Base-by-base conservation (phyloP, 1,284 basidiomycete genomes). In the Pterula multifida region DNA sequence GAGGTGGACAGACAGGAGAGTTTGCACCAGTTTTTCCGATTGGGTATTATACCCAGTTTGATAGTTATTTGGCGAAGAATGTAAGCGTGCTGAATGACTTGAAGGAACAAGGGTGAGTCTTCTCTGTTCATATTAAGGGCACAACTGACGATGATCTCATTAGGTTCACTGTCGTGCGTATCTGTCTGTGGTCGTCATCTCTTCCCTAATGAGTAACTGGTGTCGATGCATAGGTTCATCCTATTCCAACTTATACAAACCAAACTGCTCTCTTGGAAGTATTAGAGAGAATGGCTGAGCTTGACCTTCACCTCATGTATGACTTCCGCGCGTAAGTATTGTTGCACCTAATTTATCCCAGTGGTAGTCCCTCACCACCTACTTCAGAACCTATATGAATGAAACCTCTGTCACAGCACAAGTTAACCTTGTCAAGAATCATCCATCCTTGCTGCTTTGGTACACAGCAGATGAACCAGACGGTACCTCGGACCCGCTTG, bases 391-490 rank as follows among this genome's bases (percentile, higher is more conserved):
- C 4, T 86, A 85, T 62, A 75, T 70, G 72, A 79, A 87, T 60
- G 55, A 63, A n/a, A 72, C 76, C 2, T 68, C 73, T 1, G 78
- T 88, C 23, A 76, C 72, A 1, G 72, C 76, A 53, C 73, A 88
- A 66, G 82, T 87, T 21, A 77, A 82, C 52, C 65, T 63, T 42
- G 72, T 87, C 65, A 84, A 81, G 57, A 69, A 72, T 26, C 73
- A 80, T 3, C 70, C 76, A 0, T 85, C 85, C 54, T 69, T 89
- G 15, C 68, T 89, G 4, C 64, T 85, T 0, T 89, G 84, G 82
- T 89, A 86, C 63, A 86, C 83, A 6, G 82, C 69, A 0, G 83
- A 87, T 55, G 84, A 87, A 58, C 82, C 82, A 0, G 85, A 88
- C 56, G 85, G 85, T 32, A 71, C 75, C 1, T 72, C 70, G 21